Evolutionary conservation across 352 stramenopile species (phyloP).

Genomic region (Phytophthora syringae): DNA sequence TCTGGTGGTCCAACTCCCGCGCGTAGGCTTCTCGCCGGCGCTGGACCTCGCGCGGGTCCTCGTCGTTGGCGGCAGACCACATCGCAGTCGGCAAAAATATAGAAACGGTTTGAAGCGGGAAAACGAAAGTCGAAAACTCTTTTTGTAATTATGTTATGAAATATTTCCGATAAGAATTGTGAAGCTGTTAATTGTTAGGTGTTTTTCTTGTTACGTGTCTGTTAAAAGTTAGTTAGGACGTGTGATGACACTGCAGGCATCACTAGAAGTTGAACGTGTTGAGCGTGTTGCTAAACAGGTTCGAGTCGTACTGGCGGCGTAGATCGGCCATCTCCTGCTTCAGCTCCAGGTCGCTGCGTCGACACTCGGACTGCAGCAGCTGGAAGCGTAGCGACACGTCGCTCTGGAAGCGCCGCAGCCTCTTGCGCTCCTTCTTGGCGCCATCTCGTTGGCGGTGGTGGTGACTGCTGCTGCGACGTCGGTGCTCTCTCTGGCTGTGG

Average conservation of each 20-base stretch:
- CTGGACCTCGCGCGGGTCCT: slow-evolving; percentile 46
- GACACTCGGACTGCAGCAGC: slow-evolving; percentile 67
- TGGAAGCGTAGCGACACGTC: slow-evolving; percentile 62
- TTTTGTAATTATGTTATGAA: no score
- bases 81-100: no score
- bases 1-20: slow-evolving; percentile 74
- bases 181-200: no score
- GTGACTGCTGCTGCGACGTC: slow-evolving; percentile 9
- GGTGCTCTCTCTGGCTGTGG: slow-evolving; percentile 2
- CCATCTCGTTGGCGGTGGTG: slow-evolving; percentile 17
- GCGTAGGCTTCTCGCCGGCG: slow-evolving; percentile 71
- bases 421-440: slow-evolving; percentile 53
- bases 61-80: slow-evolving; percentile 34
- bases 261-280: slow-evolving; percentile 4
- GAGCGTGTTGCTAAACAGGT: slow-evolving; percentile 59
- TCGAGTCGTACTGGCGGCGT: slow-evolving; percentile 72
- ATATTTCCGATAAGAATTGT: no score
- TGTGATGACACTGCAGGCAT: no score
- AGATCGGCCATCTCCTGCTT: slow-evolving; percentile 60
- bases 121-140: no score
- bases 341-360: slow-evolving; percentile 57
- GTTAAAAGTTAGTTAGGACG: no score
- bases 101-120: slow-evolving; percentile 14
- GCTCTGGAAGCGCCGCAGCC: slow-evolving; percentile 47
- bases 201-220: no score